These are phyloP conservation scores for Fusarium metavorans DNA, from an alignment of 2,329 filamentous ascomycete genomes.

Conservation along the genomic window DNA sequence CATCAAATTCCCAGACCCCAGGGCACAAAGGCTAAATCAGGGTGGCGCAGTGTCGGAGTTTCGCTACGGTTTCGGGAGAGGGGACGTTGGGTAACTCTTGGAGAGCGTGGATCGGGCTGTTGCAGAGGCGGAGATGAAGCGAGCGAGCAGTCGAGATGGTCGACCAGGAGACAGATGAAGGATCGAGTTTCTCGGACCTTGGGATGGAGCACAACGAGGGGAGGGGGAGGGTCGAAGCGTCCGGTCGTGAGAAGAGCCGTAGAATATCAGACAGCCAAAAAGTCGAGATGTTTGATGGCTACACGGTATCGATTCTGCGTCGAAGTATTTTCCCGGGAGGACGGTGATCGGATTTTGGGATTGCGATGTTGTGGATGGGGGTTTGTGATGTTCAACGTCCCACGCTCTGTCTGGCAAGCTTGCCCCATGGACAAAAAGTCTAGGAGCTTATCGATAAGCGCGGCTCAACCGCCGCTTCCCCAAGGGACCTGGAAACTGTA, in stretches of 20 bases:
- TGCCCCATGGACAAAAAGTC: slow-evolving; percentile 19
- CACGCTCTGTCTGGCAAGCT: slow-evolving; percentile 2
- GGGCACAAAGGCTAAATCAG: slow-evolving; percentile 7
- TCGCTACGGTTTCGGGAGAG: background rate
- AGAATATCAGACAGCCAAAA: background rate
- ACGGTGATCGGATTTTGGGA: slow-evolving; percentile 21
- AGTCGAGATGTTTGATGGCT: slow-evolving; percentile 5
- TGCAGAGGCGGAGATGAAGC: background rate
- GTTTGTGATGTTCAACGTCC: slow-evolving; percentile 39
- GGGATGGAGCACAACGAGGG: slow-evolving; percentile 34
- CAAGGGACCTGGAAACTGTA: background rate
- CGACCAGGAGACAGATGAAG: slow-evolving; percentile 16
- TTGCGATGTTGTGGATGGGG: slow-evolving; percentile 40
- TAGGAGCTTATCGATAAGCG: slow-evolving; percentile 49
- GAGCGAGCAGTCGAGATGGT: slow-evolving; percentile 19
- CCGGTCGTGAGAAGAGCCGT: slow-evolving; percentile 9
- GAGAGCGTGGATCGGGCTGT: background rate
- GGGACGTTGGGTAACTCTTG: background rate
- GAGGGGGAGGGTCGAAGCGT: slow-evolving; percentile 22
- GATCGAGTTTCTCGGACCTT: slow-evolving; percentile 26
- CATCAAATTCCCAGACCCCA: slow-evolving; percentile 34
- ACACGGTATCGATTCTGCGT: background rate
- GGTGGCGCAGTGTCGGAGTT: slow-evolving; percentile 6
- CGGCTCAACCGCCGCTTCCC: background rate
- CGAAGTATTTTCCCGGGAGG: slow-evolving; percentile 2